Percentiles rank a stretch among this genome's conserved stretches.
These are phyloP conservation scores for Mrakia blollopis DNA, from an alignment of 768 basidiomycete species.

Conservation along the genomic window DNA sequence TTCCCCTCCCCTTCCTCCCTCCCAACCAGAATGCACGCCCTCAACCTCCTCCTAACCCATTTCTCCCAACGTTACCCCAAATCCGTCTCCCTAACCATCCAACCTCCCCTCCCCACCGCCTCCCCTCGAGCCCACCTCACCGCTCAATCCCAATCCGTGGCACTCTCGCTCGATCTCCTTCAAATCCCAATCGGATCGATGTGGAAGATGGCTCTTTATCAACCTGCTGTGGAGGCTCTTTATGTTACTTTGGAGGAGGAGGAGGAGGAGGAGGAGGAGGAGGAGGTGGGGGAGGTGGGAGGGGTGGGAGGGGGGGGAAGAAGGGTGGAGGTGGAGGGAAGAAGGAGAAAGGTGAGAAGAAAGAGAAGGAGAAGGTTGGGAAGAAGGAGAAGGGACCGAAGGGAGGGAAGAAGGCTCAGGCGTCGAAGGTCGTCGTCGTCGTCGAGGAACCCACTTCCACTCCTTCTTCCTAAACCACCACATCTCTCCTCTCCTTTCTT, in stretches of 20 bases:
- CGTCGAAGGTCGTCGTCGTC: too few species aligned
- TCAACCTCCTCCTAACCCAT: constrained; percentile 83
- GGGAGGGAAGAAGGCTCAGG: not conserved
- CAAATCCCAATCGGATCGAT: constrained; percentile 68
- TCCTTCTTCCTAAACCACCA: too few species aligned
- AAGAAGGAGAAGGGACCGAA: not conserved
- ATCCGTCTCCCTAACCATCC: constrained; percentile 35
- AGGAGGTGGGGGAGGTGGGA: not conserved
- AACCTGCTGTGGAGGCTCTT: constrained; percentile 53
- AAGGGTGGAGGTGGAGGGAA: not conserved
- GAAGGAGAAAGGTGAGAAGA: not conserved
- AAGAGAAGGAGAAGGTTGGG: not conserved
- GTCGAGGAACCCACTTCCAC: too few species aligned
- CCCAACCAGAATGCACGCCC: constrained; percentile 67
- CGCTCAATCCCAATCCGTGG: constrained; percentile 49
- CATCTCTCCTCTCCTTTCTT: too few species aligned
- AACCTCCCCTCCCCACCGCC: constrained; percentile 35
- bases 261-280: not conserved
- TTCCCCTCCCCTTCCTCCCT: not conserved
- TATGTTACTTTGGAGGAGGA: not conserved
- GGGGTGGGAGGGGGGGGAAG: too few species aligned
- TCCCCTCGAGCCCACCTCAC: constrained; percentile 29
- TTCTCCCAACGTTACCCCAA: constrained; percentile 93
- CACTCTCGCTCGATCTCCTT: constrained; percentile 75
- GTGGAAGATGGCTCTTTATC: constrained; percentile 78